Percentiles rank a stretch among this genome's conserved stretches.
Conservation (phyloP, 1,284 basidiomycete species). For the Puccinia novopanici region DNA sequence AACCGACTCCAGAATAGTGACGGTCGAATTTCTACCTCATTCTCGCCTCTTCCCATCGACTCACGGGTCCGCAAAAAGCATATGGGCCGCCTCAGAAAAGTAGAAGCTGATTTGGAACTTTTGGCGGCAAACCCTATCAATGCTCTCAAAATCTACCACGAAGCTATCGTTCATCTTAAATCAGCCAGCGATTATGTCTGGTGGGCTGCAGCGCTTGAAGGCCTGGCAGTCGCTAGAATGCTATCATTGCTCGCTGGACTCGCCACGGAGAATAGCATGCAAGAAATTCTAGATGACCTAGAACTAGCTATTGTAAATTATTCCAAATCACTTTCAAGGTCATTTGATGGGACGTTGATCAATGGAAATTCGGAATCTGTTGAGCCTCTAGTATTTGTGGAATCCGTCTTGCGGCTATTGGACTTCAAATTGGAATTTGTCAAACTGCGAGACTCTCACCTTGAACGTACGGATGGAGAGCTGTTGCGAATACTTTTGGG, state of each 20-base stretch:
- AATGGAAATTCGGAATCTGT: constrained; percentile 21
- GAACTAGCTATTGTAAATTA: constrained; percentile 36
- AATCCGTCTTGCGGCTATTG: constrained; percentile 31
- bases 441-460: background rate
- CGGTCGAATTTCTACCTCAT: background rate
- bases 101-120: constrained; percentile 41
- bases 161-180: constrained; percentile 23
- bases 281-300: constrained; percentile 26
- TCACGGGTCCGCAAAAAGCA: constrained; percentile 31
- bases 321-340: constrained; percentile 28
- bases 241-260: constrained; percentile 2
- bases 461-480: background rate
- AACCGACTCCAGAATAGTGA: background rate
- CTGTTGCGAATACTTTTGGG: constrained; percentile 12
- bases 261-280: constrained; percentile 9
- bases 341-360: background rate
- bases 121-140: constrained; percentile 23
- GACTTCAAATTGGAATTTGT: constrained; percentile 18
- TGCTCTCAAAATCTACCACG: constrained; percentile 31
- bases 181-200: constrained; percentile 23
- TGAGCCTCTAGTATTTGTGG: constrained; percentile 30
- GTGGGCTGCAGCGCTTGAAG: constrained; percentile 41
- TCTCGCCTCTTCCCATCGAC: constrained; percentile 12
- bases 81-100: constrained; percentile 34
- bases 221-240: constrained; percentile 30